Evolutionary conservation across 352 stramenopile species (phyloP).

Genomic region (Pythium pyrilobum): DNA sequence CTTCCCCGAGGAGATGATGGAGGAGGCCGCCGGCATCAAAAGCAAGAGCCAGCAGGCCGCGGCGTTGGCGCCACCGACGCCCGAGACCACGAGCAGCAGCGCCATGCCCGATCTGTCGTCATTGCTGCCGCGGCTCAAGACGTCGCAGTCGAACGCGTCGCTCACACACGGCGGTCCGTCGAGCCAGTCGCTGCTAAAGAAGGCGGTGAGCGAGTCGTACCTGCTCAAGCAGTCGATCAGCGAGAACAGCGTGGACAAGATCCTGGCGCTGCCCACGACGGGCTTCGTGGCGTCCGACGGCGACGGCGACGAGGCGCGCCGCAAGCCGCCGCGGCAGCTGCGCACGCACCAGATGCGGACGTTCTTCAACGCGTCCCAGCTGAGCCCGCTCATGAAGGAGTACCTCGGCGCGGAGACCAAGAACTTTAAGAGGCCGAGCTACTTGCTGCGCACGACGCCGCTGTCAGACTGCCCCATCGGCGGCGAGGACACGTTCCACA

Average conservation of each 20-base stretch:
- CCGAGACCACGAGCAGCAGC: not conserved
- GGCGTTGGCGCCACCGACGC: not conserved
- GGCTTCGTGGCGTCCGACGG: not conserved
- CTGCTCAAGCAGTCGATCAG: constrained; percentile 37
- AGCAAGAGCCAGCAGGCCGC: constrained; percentile 20
- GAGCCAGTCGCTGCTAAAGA: constrained; percentile 13
- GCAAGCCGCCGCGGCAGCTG: constrained; percentile 10
- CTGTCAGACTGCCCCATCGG: constrained; percentile 61
- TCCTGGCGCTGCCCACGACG: constrained; percentile 24
- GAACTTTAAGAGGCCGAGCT: constrained; percentile 62
- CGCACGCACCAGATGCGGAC: constrained; percentile 62
- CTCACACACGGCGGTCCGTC: not conserved
- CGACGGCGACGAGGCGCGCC: not conserved
- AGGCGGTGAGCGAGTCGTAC: constrained; percentile 48
- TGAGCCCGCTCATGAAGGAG: constrained; percentile 77
- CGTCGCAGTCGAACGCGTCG: constrained; percentile 6
- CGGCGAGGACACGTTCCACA: constrained; percentile 78
- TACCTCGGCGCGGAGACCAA: constrained; percentile 56
- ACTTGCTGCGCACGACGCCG: constrained; percentile 71
- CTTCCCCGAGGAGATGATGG: constrained; percentile 72
- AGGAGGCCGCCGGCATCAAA: constrained; percentile 35
- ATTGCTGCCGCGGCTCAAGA: constrained; percentile 18
- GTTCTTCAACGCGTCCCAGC: constrained; percentile 75
- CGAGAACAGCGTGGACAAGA: constrained; percentile 60
- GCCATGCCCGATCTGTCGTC: constrained; percentile 21